These are phyloP conservation scores for Trematosphaeria pertusa DNA, from an alignment of 2,329 filamentous ascomycete genomes.

Conservation along the genomic window DNA sequence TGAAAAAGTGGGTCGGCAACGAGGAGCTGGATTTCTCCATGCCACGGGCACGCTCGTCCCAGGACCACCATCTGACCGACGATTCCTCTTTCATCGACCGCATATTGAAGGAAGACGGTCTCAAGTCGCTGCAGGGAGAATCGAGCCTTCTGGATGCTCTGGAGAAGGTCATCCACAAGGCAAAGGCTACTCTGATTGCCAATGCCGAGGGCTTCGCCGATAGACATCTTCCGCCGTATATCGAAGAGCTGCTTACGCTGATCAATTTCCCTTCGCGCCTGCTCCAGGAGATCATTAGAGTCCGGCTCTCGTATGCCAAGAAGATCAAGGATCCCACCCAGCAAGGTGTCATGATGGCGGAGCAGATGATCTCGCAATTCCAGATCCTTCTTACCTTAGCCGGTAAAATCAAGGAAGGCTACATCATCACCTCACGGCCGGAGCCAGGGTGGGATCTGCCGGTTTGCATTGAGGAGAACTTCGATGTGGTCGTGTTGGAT, in stretches of 20 bases:
- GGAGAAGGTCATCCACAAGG: constrained; percentile 87
- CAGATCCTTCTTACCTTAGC: constrained; percentile 91
- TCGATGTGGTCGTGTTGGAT: constrained; percentile 89
- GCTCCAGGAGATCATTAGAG: constrained; percentile 94
- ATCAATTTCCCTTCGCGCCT: constrained; percentile 97
- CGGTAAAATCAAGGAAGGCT: constrained; percentile 90
- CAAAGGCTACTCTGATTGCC: constrained; percentile 86
- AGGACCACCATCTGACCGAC: constrained; percentile 77
- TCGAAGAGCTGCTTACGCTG: constrained; percentile 92
- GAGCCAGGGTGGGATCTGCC: constrained; percentile 95
- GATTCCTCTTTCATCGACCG: constrained; percentile 94
- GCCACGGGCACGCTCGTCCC: constrained; percentile 71
- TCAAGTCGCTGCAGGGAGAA: constrained; percentile 89
- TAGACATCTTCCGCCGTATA: constrained; percentile 91
- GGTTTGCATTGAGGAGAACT: constrained; percentile 95
- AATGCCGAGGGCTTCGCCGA: constrained; percentile 86
- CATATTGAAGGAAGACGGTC: constrained; percentile 91
- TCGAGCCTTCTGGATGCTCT: constrained; percentile 84
- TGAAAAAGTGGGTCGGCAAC: constrained; percentile 97
- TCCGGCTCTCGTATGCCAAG: constrained; percentile 88
- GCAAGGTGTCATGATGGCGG: constrained; percentile 90
- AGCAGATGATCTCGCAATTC: constrained; percentile 98
- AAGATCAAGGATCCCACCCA: constrained; percentile 95
- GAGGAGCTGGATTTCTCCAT: constrained; percentile 90
- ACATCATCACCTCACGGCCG: constrained; percentile 80